Base-by-base conservation (phyloP, 768 basidiomycete species). In the Lactarius evosmus region DNA sequence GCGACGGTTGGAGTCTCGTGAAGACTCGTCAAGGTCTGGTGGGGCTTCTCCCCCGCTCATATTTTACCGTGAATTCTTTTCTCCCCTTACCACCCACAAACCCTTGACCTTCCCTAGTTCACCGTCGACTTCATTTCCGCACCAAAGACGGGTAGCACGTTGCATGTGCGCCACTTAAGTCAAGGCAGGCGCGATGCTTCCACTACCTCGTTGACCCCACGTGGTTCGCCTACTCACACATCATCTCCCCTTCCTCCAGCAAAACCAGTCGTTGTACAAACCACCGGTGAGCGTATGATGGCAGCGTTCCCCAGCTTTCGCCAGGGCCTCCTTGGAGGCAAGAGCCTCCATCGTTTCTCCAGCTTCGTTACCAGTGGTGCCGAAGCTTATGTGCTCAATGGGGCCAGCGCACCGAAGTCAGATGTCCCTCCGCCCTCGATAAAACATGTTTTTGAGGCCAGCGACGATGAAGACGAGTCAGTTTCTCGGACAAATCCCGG, bases 341-440 rank as follows among this genome's bases (percentile, higher is more conserved):
- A 87, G 74, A 85, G 84, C 51, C 74, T 93, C 59, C 92, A 93
- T 72, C 82, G 91, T n/a, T 93, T 93, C 75, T 91, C 90, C 0
- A 87, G 81, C 61, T 93, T 93, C 72, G 91, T 93, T 16, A 91
- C 88, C 7, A 91, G 87, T 62, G 91, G 91, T 38, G 91, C 91
- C 11, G 91, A 93, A 72, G 86, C 87, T 57, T 93, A 86, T 77
- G 81, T 93, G 8, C 80, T 93, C n/a, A 83, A 87, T 56, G 91
- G 91, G 4, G 78, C 75, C 30, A 73, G 76, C 1, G 72, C 76
- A 50, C 66, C 73, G 7, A 61, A 72, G 34, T 51, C 70, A 7
- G 65, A 69, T 9, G 19, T 60, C 2, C 41, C 69, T n/a, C 63
- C 69, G 19, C 66, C 72, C 50, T 25, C 62, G n/a, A 54, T 60